Conservation (phyloP, 2,329 filamentous ascomycete genomes). For the Alternaria viburni region DNA sequence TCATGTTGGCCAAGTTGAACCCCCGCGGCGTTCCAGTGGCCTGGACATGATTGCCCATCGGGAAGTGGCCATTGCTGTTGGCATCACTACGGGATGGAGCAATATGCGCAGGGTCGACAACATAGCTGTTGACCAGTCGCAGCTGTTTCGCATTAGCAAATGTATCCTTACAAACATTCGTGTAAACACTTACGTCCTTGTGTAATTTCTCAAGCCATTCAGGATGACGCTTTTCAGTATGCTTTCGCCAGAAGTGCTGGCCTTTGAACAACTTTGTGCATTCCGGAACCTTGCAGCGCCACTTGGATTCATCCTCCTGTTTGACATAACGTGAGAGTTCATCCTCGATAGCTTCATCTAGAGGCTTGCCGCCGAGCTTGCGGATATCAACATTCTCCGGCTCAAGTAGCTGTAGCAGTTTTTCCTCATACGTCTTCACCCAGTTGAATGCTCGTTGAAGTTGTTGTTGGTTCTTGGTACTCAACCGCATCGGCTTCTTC, state of each 20-base stretch:
- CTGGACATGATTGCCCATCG: constrained; percentile 72
- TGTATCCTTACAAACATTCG: neutral
- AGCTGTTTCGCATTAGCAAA: constrained; percentile 62
- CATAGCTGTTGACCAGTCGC: constrained; percentile 89
- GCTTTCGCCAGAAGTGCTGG: constrained; percentile 96
- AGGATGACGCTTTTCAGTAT: constrained; percentile 91
- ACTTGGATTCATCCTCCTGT: constrained; percentile 97
- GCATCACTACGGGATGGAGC: constrained; percentile 91
- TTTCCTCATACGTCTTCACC: constrained; percentile 99
- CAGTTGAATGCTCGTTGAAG: constrained; percentile 95
- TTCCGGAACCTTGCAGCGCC: constrained; percentile 93
- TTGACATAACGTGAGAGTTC: constrained; percentile 89
- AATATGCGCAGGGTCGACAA: constrained; percentile 92
- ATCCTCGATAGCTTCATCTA: constrained; percentile 85
- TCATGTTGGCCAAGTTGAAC: constrained; percentile 82
- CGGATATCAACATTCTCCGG: constrained; percentile 85
- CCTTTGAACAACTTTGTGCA: constrained; percentile 98
- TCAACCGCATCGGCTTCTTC: constrained; percentile 69
- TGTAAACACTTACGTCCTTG: constrained; percentile 72
- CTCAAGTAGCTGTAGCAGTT: constrained; percentile 89
- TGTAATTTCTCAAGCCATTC: constrained; percentile 85
- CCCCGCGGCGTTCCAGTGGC: constrained; percentile 86
- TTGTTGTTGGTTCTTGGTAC: constrained; percentile 85
- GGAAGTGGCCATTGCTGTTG: constrained; percentile 95
- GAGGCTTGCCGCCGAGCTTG: constrained; percentile 86